Conservation (phyloP, 225 moss, liverwort and hornwort genomes). For the Straminergon stramineum region DNA sequence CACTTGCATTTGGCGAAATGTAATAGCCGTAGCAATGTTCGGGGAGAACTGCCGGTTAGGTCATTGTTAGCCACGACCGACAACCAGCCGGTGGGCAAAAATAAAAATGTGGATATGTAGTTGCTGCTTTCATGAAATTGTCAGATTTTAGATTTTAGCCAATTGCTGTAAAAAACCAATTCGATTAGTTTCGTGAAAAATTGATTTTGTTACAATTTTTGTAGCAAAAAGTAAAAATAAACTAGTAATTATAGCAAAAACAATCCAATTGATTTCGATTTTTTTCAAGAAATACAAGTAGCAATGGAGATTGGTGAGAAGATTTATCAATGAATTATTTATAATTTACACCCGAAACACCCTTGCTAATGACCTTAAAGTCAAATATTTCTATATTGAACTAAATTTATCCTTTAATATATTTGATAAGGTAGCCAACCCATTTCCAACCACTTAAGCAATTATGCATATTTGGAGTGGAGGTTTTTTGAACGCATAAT, state of each 20-base stretch:
- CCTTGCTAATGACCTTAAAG: neutral
- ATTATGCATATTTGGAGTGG: too few relatives aligned
- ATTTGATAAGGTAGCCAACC: too few relatives aligned
- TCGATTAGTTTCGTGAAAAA: too few relatives aligned
- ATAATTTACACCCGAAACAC: neutral
- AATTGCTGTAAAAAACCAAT: neutral
- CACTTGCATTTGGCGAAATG: neutral
- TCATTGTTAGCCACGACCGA: rapidly evolving
- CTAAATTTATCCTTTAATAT: neutral
- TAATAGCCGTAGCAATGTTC: neutral
- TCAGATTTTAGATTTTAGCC: neutral
- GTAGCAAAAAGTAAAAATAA: too few relatives aligned
- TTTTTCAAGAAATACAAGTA: neutral
- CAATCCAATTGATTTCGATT: neutral
- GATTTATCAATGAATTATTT: neutral
- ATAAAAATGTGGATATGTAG: neutral
- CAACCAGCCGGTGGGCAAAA: neutral
- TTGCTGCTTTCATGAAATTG: rapidly evolving
- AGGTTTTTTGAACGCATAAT: too few relatives aligned
- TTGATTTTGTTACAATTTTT: too few relatives aligned
- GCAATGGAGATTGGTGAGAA: neutral
- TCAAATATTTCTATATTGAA: neutral
- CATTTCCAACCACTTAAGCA: too few relatives aligned
- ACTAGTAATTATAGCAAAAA: neutral
- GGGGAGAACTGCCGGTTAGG: neutral